A percentile compares a stretch with the other conserved stretches of the same genome.
phyloP scores from a whole-genome alignment of 495 filamentous ascomycete species.

The Hypomontagnella monticulosa region DNA sequence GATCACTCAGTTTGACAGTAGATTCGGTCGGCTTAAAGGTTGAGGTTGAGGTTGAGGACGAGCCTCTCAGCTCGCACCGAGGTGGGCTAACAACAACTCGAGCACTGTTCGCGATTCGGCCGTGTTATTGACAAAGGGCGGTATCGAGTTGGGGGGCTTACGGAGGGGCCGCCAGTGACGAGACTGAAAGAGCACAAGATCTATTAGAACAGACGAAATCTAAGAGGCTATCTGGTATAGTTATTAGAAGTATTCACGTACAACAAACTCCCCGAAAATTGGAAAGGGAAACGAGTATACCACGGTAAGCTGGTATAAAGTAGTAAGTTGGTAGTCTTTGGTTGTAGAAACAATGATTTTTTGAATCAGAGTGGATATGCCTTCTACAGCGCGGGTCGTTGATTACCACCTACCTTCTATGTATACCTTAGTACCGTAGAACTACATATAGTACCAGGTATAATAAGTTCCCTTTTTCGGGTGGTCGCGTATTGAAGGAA shows the following conservation, averaged over 20 bases:
- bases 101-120: slow-evolving; percentile 33
- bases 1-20: slow-evolving; percentile 18
- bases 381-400: slow-evolving; percentile 35
- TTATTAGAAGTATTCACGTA: slow-evolving; percentile 14
- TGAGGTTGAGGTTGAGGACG: slow-evolving; percentile 22
- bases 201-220: background rate
- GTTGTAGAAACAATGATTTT: slow-evolving; percentile 26
- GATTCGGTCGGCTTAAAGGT: background rate
- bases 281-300: slow-evolving; percentile 1
- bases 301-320: slow-evolving; percentile 2
- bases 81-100: slow-evolving; percentile 21
- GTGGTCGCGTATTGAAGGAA: slow-evolving; percentile 30
- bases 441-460: no score
- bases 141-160: slow-evolving; percentile 24
- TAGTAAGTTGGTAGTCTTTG: background rate
- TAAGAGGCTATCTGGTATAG: slow-evolving; percentile 6
- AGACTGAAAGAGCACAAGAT: slow-evolving; percentile 22
- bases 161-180: slow-evolving; percentile 15
- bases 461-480: background rate
- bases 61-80: slow-evolving; percentile 39
- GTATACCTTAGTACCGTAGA: no score
- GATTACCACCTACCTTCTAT: no score
- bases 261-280: background rate
- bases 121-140: slow-evolving; percentile 38
- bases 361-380: slow-evolving; percentile 35